Conservation (phyloP, 345 rosid genomes). For the Alliaria petiolata region DNA sequence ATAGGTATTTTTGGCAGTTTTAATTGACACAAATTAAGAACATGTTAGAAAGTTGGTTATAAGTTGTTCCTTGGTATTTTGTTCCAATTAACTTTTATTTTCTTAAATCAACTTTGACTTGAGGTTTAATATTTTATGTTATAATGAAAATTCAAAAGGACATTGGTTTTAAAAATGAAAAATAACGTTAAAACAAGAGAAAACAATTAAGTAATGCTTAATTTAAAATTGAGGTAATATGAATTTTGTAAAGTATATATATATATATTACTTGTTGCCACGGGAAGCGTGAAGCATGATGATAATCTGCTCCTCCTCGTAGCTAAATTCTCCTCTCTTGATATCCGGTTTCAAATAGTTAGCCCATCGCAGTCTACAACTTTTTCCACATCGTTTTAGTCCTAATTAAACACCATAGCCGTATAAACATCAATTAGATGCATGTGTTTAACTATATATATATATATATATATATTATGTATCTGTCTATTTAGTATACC, state of each 20-base stretch:
- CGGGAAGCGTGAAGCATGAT: conserved; percentile 42
- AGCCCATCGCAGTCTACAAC: conserved; percentile 45
- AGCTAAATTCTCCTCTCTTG: conserved; percentile 43
- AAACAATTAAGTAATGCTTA: too few species aligned
- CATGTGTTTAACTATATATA: neutral
- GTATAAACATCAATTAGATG: neutral
- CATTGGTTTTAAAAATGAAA: neutral
- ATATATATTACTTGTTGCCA: conserved; percentile 36
- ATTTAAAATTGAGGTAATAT: too few species aligned
- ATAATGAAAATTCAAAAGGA: neutral
- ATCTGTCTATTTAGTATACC: conserved; percentile 2
- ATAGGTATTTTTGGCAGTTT: neutral
- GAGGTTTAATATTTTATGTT: neutral
- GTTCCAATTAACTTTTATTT: neutral
- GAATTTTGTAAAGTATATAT: neutral
- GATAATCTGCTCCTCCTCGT: conserved; percentile 38
- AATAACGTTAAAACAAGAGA: neutral
- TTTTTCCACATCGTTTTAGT: conserved; percentile 45
- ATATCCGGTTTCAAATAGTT: conserved; percentile 43
- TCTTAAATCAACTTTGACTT: neutral
- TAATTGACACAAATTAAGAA: neutral
- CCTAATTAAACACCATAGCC: conserved; percentile 21
- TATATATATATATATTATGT: neutral
- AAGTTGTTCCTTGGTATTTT: neutral
- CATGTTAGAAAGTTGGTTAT: neutral